Base-by-base conservation (phyloP, 139 green algal species). In the Eudorina sp. region DNA sequence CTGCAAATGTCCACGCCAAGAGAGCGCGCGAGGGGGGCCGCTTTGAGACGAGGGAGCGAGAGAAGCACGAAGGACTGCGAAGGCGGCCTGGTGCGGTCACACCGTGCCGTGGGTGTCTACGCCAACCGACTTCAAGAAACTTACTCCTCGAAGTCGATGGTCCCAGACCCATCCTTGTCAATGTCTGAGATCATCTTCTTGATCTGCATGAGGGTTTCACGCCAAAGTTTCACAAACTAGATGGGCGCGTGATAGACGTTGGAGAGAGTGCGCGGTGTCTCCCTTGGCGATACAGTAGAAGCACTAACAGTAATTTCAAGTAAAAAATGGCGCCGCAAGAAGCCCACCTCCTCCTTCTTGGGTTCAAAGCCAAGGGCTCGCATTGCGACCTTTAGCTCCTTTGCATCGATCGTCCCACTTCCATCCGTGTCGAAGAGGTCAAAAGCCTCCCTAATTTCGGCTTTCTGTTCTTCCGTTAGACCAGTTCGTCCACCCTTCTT, bases 371-470 rank as follows among this genome's bases (percentile, higher is more conserved):
- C 97, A 43, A 99, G 94, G 0, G 97, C 97, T 38, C 94, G 53
- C 95, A 96, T 98, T 31, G 95, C 95, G 6, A 98, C 95, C 80
- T 98, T 98, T 1, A 93, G 80, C 80, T 89, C 85, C 93, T 99
- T 99, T 90, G 97, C 97, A 88, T 99, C 97, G 90, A 99, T 99
- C 64, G 96, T 98, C 45, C 97, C 97, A 41, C 93, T 97, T 69
- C 97, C 97, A 95, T 99, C 97, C 43, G 97, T 99, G 91, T 99
- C 97, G 90, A 99, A 99, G 4, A 99, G 94, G 90, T 99, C 97
- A 88, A 99, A 99, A 3, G 97, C 97, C 88, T 99, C 97, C 43
- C 97, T 92, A 88, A 99, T 99, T 91, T 99, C 97, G 91, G 98
- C 96, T 90, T 98, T 99, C 90, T 99, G 97, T 91, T 99, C 97